Percentiles rank a stretch among this genome's conserved stretches.
phyloP scores from a whole-genome alignment of 257 asterid species.

The Gentiana dahurica region DNA sequence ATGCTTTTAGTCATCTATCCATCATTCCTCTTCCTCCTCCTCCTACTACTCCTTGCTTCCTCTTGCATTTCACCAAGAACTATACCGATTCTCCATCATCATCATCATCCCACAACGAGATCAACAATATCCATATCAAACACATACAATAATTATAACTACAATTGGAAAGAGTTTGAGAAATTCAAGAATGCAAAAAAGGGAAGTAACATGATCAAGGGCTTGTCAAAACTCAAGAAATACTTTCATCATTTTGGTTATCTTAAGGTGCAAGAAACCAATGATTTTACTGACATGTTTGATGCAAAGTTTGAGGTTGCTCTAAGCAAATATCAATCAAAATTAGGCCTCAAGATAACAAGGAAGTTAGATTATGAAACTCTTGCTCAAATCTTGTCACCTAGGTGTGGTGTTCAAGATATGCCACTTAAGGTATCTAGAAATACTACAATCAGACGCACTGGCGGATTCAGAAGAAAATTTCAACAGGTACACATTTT shows the following conservation, averaged over 20 bases:
- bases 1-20: conserved; percentile 23
- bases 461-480: too few species aligned
- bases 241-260: conserved; percentile 58
- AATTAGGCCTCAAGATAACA: conserved; percentile 30
- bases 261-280: conserved; percentile 11
- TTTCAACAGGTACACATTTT: too few species aligned
- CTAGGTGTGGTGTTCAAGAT: conserved; percentile 69
- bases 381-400: conserved; percentile 31
- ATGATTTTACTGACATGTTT: conserved; percentile 26
- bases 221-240: conserved; percentile 49
- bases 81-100: conserved; percentile 9
- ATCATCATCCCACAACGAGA: neutral
- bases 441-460: too few species aligned
- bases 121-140: conserved; percentile 7
- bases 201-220: conserved; percentile 27
- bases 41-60: conserved; percentile 19
- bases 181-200: conserved; percentile 24
- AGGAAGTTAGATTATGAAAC: conserved; percentile 42
- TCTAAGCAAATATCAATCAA: conserved; percentile 40
- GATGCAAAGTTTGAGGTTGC: conserved; percentile 42
- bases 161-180: conserved; percentile 41
- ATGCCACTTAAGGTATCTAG: neutral
- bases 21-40: conserved; percentile 8
- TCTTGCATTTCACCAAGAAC: conserved; percentile 26
- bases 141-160: neutral